These are phyloP conservation scores for Plasmodium berghei DNA, from an alignment of 169 alveolate species.

Conservation along the genomic window DNA sequence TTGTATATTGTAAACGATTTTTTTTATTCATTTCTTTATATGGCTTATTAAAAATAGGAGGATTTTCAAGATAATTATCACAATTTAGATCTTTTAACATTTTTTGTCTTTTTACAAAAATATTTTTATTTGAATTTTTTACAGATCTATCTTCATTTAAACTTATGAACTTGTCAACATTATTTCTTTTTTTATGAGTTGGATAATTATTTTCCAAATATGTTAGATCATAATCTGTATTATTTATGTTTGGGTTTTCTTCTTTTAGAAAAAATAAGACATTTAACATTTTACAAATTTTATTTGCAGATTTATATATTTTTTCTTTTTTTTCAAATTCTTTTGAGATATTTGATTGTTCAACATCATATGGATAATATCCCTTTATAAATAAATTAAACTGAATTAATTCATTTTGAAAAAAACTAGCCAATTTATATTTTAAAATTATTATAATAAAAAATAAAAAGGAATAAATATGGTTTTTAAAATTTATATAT, in stretches of 20 bases:
- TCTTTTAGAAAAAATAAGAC: background rate
- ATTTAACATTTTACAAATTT: background rate
- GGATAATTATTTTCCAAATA: background rate
- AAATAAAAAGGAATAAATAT: slow-evolving; percentile 38
- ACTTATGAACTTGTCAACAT: background rate
- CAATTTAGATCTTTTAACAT: background rate
- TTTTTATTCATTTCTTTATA: too few relatives aligned
- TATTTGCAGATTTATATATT: background rate
- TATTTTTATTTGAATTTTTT: background rate
- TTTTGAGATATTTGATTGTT: background rate
- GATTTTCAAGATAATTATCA: too few relatives aligned
- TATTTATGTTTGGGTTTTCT: background rate
- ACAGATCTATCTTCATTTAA: background rate
- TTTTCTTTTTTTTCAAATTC: background rate
- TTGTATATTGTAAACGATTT: too few relatives aligned
- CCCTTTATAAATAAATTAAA: slow-evolving; percentile 1
- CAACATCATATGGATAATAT: background rate
- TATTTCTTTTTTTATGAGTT: background rate
- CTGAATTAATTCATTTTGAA: slow-evolving; percentile 14
- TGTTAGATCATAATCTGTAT: background rate
- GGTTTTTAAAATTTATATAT: slow-evolving; percentile 27
- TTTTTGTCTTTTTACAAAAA: slow-evolving; percentile 18
- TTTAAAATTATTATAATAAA: slow-evolving; percentile 15
- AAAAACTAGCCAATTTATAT: slow-evolving; percentile 10
- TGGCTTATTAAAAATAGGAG: too few relatives aligned